Conservation (phyloP, 2,329 filamentous ascomycete species). For the Paecilomyces dactylethromorphus region DNA sequence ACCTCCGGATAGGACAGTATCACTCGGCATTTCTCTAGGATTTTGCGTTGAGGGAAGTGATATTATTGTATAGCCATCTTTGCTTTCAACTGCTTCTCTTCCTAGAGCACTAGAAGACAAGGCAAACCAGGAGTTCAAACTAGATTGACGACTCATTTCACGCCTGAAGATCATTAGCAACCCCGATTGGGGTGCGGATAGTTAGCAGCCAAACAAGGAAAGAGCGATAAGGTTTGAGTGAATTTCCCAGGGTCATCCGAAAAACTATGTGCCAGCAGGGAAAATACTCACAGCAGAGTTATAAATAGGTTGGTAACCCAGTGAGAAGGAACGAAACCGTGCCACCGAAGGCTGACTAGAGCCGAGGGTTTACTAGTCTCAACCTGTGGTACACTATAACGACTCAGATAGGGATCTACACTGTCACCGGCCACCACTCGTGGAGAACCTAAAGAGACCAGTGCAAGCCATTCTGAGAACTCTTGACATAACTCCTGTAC, state of each 20-base stretch:
- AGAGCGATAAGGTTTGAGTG: neutral
- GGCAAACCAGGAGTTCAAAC: conserved; percentile 24
- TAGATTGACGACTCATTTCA: conserved; percentile 8
- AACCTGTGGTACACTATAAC: conserved; percentile 33
- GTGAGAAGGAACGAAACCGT: conserved; percentile 30
- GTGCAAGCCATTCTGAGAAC: conserved; percentile 58
- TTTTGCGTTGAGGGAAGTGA: conserved; percentile 5
- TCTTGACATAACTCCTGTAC: conserved; percentile 56
- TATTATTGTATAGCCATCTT: conserved; percentile 33
- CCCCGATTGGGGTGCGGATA: neutral
- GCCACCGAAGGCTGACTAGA: conserved; percentile 36
- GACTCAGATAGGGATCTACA: conserved; percentile 38
- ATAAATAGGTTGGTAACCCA: conserved; percentile 35
- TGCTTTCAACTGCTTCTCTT: conserved; percentile 31
- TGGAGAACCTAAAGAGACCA: conserved; percentile 43
- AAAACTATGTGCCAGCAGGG: conserved; percentile 1
- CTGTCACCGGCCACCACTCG: conserved; percentile 29
- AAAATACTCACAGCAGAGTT: conserved; percentile 27
- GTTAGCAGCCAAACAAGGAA: conserved; percentile 8
- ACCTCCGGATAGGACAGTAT: neutral
- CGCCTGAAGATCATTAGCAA: conserved; percentile 5
- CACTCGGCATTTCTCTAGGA: neutral
- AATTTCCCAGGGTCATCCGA: neutral
- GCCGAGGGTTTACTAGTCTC: conserved; percentile 15
- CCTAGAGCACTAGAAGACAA: conserved; percentile 26